Percentiles rank a stretch among this genome's conserved stretches.
phyloP scores from a whole-genome alignment of 192 early-diverging fungal genomes.

The Chytriomyces sp. region DNA sequence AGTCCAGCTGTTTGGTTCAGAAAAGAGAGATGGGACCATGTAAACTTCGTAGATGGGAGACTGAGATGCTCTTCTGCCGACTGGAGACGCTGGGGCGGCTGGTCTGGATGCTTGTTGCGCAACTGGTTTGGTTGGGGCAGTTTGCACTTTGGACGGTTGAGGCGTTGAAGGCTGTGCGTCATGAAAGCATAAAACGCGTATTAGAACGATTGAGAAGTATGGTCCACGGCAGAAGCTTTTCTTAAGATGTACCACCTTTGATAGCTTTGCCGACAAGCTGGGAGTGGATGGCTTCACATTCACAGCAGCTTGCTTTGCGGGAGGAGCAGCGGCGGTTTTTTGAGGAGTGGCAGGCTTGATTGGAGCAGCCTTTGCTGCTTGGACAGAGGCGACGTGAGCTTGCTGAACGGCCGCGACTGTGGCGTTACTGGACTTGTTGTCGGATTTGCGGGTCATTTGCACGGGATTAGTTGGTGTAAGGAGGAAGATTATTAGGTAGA shows the following conservation, averaged over 20 bases:
- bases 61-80: not conserved
- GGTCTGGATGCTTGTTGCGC: not conserved
- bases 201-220: not conserved
- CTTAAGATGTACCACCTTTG: not conserved
- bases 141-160: conserved; percentile 2
- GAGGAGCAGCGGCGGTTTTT: not conserved
- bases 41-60: conserved; percentile 14
- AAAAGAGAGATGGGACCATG: conserved; percentile 4
- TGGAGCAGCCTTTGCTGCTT: conserved; percentile 12
- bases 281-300: conserved; percentile 3
- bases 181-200: too few relatives aligned
- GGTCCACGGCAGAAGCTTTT: not conserved
- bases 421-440: conserved; percentile 16
- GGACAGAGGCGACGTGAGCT: conserved; percentile 8
- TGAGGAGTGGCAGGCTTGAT: conserved; percentile 2
- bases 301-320: not conserved
- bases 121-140: conserved; percentile 7
- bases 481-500: not conserved
- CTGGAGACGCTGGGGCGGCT: not conserved
- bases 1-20: conserved; percentile 15
- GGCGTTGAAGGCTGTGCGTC: conserved; percentile 15
- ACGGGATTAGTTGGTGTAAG: not conserved
- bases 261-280: not conserved
- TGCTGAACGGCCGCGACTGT: conserved; percentile 30
- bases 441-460: conserved; percentile 23